These are phyloP conservation scores for Begonia peltatifolia DNA, from an alignment of 306 rosid species.

Conservation along the genomic window DNA sequence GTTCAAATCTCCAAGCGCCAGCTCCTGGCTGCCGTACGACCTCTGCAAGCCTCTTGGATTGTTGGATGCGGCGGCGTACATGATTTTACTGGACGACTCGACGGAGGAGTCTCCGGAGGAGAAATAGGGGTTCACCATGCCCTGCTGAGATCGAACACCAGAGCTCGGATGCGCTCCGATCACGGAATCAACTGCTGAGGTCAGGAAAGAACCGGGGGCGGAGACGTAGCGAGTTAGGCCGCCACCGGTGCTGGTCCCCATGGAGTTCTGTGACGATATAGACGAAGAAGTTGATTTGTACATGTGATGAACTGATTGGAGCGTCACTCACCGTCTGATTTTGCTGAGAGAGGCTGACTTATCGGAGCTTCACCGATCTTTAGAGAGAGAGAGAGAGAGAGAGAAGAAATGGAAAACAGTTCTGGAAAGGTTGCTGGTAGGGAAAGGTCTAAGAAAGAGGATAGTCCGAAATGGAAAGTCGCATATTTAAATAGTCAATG, in stretches of 20 bases:
- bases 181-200: slow-evolving; percentile 48
- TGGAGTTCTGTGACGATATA: slow-evolving; percentile 23
- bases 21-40: slow-evolving; percentile 29
- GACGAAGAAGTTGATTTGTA: slow-evolving; percentile 36
- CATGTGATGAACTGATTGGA: slow-evolving; percentile 11
- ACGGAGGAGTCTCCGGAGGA: slow-evolving; percentile 31
- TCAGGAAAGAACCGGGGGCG: slow-evolving; percentile 56
- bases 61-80: slow-evolving; percentile 13
- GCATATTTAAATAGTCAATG: too few species aligned
- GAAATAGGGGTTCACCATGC: slow-evolving; percentile 16
- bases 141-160: slow-evolving; percentile 13
- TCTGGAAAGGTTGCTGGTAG: neutral
- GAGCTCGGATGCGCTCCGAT: slow-evolving; percentile 25
- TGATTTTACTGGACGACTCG: slow-evolving; percentile 23
- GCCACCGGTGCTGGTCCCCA: slow-evolving; percentile 15
- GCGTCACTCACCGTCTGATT: neutral
- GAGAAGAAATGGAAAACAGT: neutral
- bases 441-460: slow-evolving; percentile 8
- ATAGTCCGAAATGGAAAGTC: too few species aligned
- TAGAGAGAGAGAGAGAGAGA: slow-evolving; percentile 6
- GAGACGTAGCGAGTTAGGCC: slow-evolving; percentile 66
- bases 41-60: slow-evolving; percentile 11
- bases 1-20: slow-evolving; percentile 13
- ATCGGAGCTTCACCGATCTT: neutral
- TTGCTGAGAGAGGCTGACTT: neutral